Evolutionary conservation across 257 asterid genomes (phyloP).

Genomic region (Solanum chiquidenum): DNA sequence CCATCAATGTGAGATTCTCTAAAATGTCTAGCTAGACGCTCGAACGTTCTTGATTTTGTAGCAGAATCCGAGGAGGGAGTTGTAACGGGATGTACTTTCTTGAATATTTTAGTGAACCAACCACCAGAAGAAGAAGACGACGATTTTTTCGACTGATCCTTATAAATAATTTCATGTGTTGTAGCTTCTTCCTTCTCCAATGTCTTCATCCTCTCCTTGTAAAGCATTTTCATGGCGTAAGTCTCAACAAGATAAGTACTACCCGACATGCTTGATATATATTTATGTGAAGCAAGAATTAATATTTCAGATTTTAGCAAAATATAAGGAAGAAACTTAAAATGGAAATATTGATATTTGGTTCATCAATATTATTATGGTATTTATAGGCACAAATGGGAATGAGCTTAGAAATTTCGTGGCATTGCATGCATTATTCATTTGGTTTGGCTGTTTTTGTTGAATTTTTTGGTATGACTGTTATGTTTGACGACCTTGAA

Average conservation of each 20-base stretch:
- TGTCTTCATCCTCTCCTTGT: constrained; percentile 15
- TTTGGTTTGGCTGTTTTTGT: neutral
- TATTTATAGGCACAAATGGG: neutral
- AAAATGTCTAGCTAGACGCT: neutral
- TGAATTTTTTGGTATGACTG: neutral
- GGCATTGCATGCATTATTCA: neutral
- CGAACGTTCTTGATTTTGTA: neutral
- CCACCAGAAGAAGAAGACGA: neutral
- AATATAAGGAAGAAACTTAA: neutral
- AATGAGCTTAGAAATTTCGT: neutral
- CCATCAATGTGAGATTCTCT: neutral
- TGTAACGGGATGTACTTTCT: neutral
- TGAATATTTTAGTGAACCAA: neutral
- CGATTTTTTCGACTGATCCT: neutral
- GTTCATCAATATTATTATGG: neutral
- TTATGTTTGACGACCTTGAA: neutral
- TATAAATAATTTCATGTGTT: neutral
- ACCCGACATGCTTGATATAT: neutral
- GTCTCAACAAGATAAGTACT: constrained; percentile 20
- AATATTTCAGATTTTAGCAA: neutral
- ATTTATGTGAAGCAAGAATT: neutral
- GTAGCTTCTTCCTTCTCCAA: neutral
- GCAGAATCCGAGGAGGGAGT: neutral
- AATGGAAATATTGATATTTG: neutral
- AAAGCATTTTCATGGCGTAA: constrained; percentile 10